Conservation (phyloP, 176 grass and related monocot genomes). For the Lolium perenne region DNA sequence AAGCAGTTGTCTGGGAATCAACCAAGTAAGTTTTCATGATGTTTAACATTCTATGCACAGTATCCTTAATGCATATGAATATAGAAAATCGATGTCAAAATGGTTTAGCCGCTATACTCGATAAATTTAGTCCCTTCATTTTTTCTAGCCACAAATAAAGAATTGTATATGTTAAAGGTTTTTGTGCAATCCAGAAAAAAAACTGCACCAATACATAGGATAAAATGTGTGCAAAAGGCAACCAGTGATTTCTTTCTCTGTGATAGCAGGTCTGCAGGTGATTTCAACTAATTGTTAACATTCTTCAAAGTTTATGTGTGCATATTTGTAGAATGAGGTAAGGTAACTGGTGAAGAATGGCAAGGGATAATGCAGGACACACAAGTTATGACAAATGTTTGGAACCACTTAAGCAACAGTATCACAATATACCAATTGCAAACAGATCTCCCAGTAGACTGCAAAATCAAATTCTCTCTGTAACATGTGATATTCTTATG, state of each 20-base stretch:
- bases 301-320: background rate
- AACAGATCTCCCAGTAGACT: background rate
- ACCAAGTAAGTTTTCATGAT: constrained; percentile 2
- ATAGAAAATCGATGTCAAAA: background rate
- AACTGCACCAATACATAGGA: background rate
- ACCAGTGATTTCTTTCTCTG: constrained; percentile 4
- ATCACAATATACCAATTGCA: background rate
- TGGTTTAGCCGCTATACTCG: background rate
- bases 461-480: background rate
- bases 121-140: background rate
- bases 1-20: background rate
- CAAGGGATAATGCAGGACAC: background rate
- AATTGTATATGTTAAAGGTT: background rate
- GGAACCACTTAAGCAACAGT: constrained; percentile 5
- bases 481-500: constrained; percentile 20
- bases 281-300: background rate
- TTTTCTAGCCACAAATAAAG: background rate
- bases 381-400: background rate
- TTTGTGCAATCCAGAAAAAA: background rate
- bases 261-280: background rate
- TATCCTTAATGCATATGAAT: background rate
- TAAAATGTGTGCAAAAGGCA: background rate
- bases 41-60: constrained; percentile 15
- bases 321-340: background rate
- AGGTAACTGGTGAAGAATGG: background rate